These are phyloP conservation scores for Candida ovalis DNA, from an alignment of 805 yeast genomes.

Conservation along the genomic window DNA sequence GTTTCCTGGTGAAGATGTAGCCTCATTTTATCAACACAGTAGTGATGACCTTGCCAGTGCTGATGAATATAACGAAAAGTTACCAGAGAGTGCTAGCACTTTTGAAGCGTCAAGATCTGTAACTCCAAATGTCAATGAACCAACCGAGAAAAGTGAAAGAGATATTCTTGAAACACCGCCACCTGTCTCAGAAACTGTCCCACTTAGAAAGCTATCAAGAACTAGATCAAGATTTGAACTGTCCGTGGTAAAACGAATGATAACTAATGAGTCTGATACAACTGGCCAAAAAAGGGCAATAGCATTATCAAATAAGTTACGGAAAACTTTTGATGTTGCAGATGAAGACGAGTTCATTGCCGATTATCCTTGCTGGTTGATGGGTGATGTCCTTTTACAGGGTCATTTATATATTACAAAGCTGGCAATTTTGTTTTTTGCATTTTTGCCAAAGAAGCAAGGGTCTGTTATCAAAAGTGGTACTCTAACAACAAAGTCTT, in stretches of 20 bases:
- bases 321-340: constrained; percentile 40
- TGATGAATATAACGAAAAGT: not conserved
- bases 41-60: not conserved
- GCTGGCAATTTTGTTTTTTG: constrained; percentile 65
- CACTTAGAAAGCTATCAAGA: constrained; percentile 9
- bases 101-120: constrained; percentile 2
- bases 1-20: not conserved
- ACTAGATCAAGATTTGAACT: constrained; percentile 29
- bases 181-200: not conserved
- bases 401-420: constrained; percentile 79
- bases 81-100: not conserved
- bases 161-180: not conserved
- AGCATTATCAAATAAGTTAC: constrained; percentile 35
- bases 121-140: not conserved
- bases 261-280: constrained; percentile 14
- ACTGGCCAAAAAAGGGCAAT: constrained; percentile 29
- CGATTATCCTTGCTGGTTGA: constrained; percentile 76
- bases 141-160: not conserved
- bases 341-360: constrained; percentile 52
- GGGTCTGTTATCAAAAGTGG: constrained; percentile 47
- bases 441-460: constrained; percentile 61
- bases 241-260: constrained; percentile 30
- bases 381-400: constrained; percentile 77
- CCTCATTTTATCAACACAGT: not conserved
- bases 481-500: constrained; percentile 41